Percentiles rank a stretch among this genome's conserved stretches.
Conservation (phyloP, 371 early-diverging fungal species). For the Rhizopus stolonifer region DNA sequence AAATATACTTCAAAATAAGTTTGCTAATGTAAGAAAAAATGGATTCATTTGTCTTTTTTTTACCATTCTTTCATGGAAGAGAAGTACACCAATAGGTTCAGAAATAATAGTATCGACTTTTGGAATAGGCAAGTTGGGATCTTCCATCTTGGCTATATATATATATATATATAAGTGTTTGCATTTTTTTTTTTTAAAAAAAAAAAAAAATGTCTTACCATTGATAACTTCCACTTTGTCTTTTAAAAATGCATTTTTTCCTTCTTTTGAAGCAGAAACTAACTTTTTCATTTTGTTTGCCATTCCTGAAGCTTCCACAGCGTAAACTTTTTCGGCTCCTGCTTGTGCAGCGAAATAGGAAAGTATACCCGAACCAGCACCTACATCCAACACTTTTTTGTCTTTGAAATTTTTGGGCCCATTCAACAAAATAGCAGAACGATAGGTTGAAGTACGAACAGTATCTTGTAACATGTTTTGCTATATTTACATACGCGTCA, state of each 20-base stretch:
- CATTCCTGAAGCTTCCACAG: slow-evolving; percentile 97
- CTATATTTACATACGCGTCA: slow-evolving; percentile 37
- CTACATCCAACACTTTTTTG: slow-evolving; percentile 93
- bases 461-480: slow-evolving; percentile 98
- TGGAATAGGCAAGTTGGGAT: slow-evolving; percentile 65
- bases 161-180: background rate
- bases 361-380: slow-evolving; percentile 92
- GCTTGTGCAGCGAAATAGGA: slow-evolving; percentile 94
- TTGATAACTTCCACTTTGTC: slow-evolving; percentile 83
- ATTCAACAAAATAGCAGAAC: slow-evolving; percentile 84
- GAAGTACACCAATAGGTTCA: slow-evolving; percentile 95
- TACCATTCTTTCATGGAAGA: slow-evolving; percentile 94
- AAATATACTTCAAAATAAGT: background rate
- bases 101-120: slow-evolving; percentile 93
- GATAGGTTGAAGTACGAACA: slow-evolving; percentile 94
- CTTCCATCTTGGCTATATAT: slow-evolving; percentile 81
- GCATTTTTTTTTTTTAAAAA: too few species aligned
- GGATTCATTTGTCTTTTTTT: background rate
- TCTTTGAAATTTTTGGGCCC: slow-evolving; percentile 70
- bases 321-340: slow-evolving; percentile 89
- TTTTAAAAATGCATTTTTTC: slow-evolving; percentile 78
- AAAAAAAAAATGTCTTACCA: too few species aligned
- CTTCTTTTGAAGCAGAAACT: slow-evolving; percentile 54
- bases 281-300: slow-evolving; percentile 85
- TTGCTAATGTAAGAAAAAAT: too few species aligned